Base-by-base conservation (phyloP, 2,329 filamentous ascomycete species). In the Metarhizium robertsii region DNA sequence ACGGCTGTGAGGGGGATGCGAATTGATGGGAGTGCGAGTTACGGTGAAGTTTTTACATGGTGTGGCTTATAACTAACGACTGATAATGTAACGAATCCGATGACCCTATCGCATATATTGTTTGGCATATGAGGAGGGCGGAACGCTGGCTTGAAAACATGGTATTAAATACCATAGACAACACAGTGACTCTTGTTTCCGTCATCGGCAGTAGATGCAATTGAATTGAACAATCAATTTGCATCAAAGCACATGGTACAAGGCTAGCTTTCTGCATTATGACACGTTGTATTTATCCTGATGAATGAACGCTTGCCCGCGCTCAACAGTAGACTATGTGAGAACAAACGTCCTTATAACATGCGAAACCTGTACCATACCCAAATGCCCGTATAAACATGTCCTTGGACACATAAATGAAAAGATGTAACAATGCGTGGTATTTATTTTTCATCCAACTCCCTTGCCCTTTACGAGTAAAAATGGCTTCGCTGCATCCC, bases 401-500 rank as follows among this genome's bases (percentile, higher is more conserved):
- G 45, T n/a, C 45, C 10, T 32, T 46, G 43, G 10, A 48, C 6
- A 29, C 7, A 8, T 13, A 48, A 29, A 30, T 48, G 30, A 14
- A 48, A 48, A 29, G 13, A 30, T 29, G 20, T 11, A 48, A 29
- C 45, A 48, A 55, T n/a, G 32, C 48, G 18, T 50, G 48, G 48
- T 36, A 50, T 50, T 13, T 25, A 25, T 25, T 25, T 25, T 25
- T 40, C 29, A 20, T 18, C 4, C 18, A 6, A 45, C 10, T 29
- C 36, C 8, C 32, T 29, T 36, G 30, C 20, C 8, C 25, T 25
- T 61, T 64, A 82, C 18, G 78, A 79, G 67, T 82, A 80, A 61
- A 83, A 83, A 53, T 81, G 77, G 52, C 79, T 77, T 65, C 81
- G 79, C 64, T 81, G 79, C 69, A 83, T 82, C 60, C 75, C 77